Evolutionary conservation across 208 protist genomes (phyloP).

Genomic region (Phytomonas serpens): DNA sequence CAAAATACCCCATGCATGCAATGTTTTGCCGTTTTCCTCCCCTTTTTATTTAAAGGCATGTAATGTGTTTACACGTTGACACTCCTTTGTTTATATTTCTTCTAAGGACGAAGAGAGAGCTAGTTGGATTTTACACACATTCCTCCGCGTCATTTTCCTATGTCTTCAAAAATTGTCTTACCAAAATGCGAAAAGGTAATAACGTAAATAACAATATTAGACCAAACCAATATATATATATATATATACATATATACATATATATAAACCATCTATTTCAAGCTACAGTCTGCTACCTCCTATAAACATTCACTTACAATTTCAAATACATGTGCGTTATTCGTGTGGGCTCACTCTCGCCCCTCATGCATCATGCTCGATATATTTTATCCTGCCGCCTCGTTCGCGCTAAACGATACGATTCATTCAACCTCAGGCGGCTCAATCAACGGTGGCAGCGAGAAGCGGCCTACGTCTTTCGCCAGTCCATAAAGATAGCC

Average conservation of each 20-base stretch:
- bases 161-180: not conserved
- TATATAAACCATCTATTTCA: not conserved
- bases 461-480: slow-evolving; percentile 37
- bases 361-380: not conserved
- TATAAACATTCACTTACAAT: not conserved
- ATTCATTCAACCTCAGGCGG: slow-evolving; percentile 20
- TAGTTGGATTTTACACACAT: slow-evolving; percentile 1
- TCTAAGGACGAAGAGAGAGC: not conserved
- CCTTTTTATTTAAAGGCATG: not conserved
- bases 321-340: not conserved
- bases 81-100: not conserved
- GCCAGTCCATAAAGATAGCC: slow-evolving; percentile 31
- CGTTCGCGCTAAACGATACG: slow-evolving; percentile 4
- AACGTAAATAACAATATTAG: not conserved
- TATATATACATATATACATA: not conserved
- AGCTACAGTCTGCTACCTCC: not conserved
- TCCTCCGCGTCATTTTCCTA: not conserved
- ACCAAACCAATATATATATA: no score
- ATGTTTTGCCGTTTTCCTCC: not conserved
- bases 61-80: slow-evolving; percentile 2
- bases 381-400: not conserved
- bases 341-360: not conserved
- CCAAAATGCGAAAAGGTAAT: not conserved
- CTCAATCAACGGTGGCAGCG: slow-evolving; percentile 22
- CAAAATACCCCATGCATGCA: not conserved